phyloP scores from a whole-genome alignment of 129 eudicot genomes.

The Tanacetum coccineum region DNA sequence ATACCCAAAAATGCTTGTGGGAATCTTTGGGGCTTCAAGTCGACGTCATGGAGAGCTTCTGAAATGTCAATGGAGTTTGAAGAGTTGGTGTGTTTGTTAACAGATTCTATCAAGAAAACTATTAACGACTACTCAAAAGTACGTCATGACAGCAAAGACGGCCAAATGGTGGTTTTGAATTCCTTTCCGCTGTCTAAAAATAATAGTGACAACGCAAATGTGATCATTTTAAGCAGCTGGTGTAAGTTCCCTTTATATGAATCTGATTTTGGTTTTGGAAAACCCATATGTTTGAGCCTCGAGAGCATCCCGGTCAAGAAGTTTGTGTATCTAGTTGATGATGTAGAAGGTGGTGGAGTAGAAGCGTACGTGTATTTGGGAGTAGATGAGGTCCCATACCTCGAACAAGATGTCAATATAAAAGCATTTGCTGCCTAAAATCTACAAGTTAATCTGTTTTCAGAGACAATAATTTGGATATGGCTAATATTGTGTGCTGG shows the following conservation, averaged over 20 bases:
- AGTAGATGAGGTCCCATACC: background rate
- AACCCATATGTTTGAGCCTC: slow-evolving; percentile 3
- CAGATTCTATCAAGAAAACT: background rate
- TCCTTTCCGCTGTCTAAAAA: background rate
- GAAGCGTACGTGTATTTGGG: slow-evolving; percentile 17
- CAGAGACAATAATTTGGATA: too few relatives aligned
- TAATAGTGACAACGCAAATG: background rate
- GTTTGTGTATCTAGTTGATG: background rate
- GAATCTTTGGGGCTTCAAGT: background rate
- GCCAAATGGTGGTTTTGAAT: background rate
- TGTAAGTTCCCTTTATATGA: slow-evolving; percentile 7
- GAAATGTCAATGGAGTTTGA: background rate
- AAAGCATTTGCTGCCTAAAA: slow-evolving; percentile 3
- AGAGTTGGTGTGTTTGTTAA: background rate
- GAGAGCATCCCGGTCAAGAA: slow-evolving; percentile 3
- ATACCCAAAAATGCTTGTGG: slow-evolving; percentile 5
- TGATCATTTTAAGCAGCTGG: background rate
- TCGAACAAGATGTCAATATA: slow-evolving; percentile 7
- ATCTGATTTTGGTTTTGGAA: slow-evolving; percentile 22
- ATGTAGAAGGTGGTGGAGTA: background rate
- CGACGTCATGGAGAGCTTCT: background rate
- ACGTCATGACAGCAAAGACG: background rate
- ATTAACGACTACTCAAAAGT: background rate
- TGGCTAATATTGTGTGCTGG: too few relatives aligned
- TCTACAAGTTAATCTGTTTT: background rate